Evolutionary conservation across 176 grass and related monocot genomes (phyloP).

Genomic region (Aechmea fasciata): DNA sequence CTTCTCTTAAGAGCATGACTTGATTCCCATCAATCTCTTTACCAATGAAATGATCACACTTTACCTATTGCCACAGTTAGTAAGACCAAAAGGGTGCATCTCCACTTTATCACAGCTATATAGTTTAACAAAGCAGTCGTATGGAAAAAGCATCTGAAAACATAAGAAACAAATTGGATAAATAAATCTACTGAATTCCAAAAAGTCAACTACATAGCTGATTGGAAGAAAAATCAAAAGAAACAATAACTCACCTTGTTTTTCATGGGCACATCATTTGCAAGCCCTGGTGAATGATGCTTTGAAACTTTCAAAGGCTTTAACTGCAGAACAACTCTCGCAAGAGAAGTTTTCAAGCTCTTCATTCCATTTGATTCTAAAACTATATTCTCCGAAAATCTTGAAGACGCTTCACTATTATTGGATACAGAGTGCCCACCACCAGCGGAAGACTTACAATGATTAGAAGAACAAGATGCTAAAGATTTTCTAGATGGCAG

Average conservation of each 20-base stretch:
- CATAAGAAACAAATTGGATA: background rate
- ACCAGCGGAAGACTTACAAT: background rate
- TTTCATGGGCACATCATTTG: slow-evolving; percentile 8
- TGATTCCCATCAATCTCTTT: background rate
- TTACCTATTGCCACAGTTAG: slow-evolving; percentile 22
- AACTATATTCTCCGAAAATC: slow-evolving; percentile 1
- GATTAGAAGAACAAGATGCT: background rate
- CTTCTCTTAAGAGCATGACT: background rate
- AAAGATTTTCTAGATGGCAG: slow-evolving; percentile 10
- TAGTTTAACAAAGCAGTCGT: slow-evolving; percentile 22
- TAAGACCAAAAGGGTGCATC: slow-evolving; percentile 17
- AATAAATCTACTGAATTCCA: background rate
- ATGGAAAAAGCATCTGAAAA: slow-evolving; percentile 26
- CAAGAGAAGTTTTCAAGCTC: slow-evolving; percentile 10
- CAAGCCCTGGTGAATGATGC: background rate
- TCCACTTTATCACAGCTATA: slow-evolving; percentile 20
- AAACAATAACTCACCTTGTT: slow-evolving; percentile 10
- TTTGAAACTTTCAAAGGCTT: slow-evolving; percentile 14
- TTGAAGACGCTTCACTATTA: slow-evolving; percentile 9
- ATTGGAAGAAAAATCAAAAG: background rate
- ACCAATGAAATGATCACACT: no score
- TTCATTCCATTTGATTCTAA: background rate
- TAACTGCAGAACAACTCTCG: slow-evolving; percentile 19
- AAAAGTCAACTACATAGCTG: background rate
- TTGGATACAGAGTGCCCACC: background rate